Evolutionary conservation across 2,329 filamentous ascomycete genomes (phyloP).

Genomic region (Botrytis pseudocinerea): DNA sequence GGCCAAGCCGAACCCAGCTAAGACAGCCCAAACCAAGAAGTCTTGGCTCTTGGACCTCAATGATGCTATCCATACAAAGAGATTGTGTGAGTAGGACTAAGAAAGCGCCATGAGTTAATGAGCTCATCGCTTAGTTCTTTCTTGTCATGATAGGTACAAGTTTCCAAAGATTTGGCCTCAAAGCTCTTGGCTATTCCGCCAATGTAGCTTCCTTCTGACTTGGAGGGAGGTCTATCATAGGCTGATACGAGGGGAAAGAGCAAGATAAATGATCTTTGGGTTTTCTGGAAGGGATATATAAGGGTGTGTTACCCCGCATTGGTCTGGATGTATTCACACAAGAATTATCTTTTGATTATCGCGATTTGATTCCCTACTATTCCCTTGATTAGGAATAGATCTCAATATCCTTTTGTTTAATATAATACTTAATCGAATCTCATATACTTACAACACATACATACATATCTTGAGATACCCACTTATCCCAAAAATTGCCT

Average conservation of each 20-base stretch:
- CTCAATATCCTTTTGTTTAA: constrained; percentile 7
- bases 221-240: background rate
- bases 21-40: background rate
- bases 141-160: background rate
- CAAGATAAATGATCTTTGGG: background rate
- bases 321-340: background rate
- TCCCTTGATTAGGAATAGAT: constrained; percentile 40
- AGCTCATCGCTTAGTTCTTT: constrained; percentile 5
- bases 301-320: constrained; percentile 1
- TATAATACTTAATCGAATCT: background rate
- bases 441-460: background rate
- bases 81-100: background rate
- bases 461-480: background rate
- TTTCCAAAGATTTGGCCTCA: background rate
- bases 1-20: background rate
- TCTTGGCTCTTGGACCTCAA: background rate
- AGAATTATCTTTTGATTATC: constrained; percentile 1
- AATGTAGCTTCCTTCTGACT: background rate
- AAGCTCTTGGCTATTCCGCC: constrained; percentile 10
- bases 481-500: background rate
- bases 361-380: constrained; percentile 36
- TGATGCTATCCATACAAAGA: constrained; percentile 10
- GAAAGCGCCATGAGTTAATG: constrained; percentile 7
- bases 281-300: constrained; percentile 9
- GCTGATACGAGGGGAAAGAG: background rate